Evolutionary conservation across 768 basidiomycete species (phyloP).

Genomic region (Paxillus involutus): DNA sequence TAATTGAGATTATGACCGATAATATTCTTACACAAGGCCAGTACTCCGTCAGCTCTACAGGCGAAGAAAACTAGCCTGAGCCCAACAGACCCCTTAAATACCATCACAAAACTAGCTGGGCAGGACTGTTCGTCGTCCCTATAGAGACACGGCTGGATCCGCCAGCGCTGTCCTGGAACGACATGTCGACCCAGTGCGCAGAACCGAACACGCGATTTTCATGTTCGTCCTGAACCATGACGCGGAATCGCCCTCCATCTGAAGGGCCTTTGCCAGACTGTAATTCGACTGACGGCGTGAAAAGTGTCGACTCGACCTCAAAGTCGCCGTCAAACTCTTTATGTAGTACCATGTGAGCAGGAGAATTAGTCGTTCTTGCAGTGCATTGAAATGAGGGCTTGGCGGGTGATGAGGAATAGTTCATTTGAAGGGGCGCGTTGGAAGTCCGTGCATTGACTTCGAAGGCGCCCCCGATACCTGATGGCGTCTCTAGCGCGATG

Average conservation of each 20-base stretch:
- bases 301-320: constrained; percentile 18
- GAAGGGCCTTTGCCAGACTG: background rate
- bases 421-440: constrained; percentile 33
- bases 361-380: constrained; percentile 35
- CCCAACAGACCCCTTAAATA: too few relatives aligned
- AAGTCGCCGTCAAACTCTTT: constrained; percentile 41
- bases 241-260: background rate
- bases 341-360: constrained; percentile 33
- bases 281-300: constrained; percentile 7
- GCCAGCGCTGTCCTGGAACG: background rate
- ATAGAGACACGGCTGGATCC: background rate
- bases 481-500: constrained; percentile 16
- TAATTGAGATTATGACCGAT: too few relatives aligned
- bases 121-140: background rate
- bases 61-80: background rate
- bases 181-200: background rate
- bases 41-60: too few relatives aligned
- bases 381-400: constrained; percentile 31
- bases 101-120: background rate
- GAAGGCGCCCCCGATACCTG: constrained; percentile 30
- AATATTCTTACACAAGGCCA: too few relatives aligned
- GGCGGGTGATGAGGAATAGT: constrained; percentile 33
- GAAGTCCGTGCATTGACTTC: constrained; percentile 29
- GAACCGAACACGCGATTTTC: background rate
- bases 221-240: background rate